Base-by-base conservation (phyloP, 805 yeast species). In the Starmerella sp. region DNA sequence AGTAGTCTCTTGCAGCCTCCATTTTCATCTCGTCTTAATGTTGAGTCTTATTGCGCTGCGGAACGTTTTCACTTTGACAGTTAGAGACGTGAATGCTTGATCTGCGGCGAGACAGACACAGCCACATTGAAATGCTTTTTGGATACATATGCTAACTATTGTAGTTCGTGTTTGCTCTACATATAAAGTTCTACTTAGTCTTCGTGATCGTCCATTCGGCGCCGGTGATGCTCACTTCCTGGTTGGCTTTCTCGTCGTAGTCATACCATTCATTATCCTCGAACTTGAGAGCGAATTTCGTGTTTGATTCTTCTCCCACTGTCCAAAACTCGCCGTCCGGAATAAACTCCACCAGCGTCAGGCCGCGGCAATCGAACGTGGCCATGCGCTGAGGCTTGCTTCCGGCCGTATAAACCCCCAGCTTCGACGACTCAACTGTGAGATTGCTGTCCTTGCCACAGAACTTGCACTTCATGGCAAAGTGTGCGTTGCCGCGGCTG, bases 231-330 rank as follows among this genome's bases (percentile, higher is more conserved):
- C 90, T 80, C 17, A 89, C 96, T 68, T 91, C 97, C 44, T 73
- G 78, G 11, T 80, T 78, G 7, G 84, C 82, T 60, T 81, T 79
- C 54, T 93, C 97, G 67, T 93, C 97, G 66, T 90, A 93, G 64
- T 93, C 98, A 66, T 83, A 93, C 90, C 96, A 90, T 66, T 93
- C 97, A 52, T 79, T 81, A 30, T 86, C 96, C 38, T 75, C 77
- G 54, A 84, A 93, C 30, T 88, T 77, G 32, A 84, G 86, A 6
- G 65, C 65, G 64, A 85, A 86, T 9, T 84, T 73, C 11, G 71
- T 68, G 2, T 78, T 67, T 13, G 78, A 81, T 6, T 70, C 73
- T 45, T 66, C 68, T 0, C 91, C 93, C 38, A 63, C 43, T 11
- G 63, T 62, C 48, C 48, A 39, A 48, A 63, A 64, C 28, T 56